Conservation (phyloP, 1,284 basidiomycete genomes). For the Cutaneotrichosporon sp. region DNA sequence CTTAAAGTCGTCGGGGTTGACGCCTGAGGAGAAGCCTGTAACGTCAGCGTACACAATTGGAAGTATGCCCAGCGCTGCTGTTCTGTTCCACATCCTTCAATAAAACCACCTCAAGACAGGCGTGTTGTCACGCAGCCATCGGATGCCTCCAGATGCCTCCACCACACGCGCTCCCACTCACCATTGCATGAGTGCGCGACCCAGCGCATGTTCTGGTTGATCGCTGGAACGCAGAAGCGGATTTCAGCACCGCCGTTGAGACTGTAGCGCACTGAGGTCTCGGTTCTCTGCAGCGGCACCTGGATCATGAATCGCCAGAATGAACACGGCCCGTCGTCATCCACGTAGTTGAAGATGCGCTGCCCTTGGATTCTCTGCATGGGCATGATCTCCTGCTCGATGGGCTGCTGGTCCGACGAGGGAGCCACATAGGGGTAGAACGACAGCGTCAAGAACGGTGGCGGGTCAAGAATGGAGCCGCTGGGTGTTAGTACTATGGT, state of each 20-base stretch:
- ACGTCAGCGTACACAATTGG: too few species aligned
- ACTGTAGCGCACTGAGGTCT: conserved; percentile 74
- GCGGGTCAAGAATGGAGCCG: conserved; percentile 69
- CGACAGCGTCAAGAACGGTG: conserved; percentile 65
- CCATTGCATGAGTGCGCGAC: conserved; percentile 63
- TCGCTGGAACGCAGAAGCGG: conserved; percentile 77
- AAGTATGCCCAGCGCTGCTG: too few species aligned
- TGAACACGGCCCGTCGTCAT: conserved; percentile 64
- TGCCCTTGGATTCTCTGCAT: conserved; percentile 55
- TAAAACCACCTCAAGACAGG: too few species aligned
- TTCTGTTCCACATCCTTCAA: too few species aligned
- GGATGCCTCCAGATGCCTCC: too few species aligned
- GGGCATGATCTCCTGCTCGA: conserved; percentile 12
- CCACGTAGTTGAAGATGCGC: conserved; percentile 74
- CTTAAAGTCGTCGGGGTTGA: conserved; percentile 49
- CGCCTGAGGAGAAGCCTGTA: conserved; percentile 53
- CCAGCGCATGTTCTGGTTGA: conserved; percentile 83
- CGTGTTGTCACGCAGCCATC: too few species aligned
- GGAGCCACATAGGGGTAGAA: conserved; percentile 36
- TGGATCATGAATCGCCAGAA: conserved; percentile 94
- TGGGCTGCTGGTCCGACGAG: neutral
- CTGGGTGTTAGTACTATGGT: conserved; percentile 18
- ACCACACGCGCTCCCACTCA: too few species aligned
- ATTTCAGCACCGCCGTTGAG: conserved; percentile 73
- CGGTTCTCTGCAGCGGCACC: conserved; percentile 65